These are phyloP conservation scores for Xylaria sp. DNA, from an alignment of 2,329 filamentous ascomycete genomes.

Conservation along the genomic window DNA sequence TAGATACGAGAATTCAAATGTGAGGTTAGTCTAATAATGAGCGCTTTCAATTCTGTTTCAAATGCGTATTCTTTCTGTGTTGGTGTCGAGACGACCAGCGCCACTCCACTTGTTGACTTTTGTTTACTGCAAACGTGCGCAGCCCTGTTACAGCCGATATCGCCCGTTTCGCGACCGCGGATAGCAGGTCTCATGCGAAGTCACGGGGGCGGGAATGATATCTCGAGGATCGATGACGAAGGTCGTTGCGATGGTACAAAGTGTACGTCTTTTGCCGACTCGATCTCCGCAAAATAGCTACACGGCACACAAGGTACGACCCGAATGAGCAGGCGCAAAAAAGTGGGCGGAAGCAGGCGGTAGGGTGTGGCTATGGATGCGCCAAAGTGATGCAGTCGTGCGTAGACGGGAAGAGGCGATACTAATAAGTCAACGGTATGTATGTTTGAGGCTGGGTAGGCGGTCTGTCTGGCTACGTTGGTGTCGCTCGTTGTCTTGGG, in stretches of 20 bases:
- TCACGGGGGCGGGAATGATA: conserved; percentile 1
- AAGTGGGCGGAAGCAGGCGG: conserved; percentile 3
- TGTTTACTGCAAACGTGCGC: conserved; percentile 16
- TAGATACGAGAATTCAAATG: conserved; percentile 5
- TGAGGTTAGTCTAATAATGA: conserved; percentile 1
- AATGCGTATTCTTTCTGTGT: conserved; percentile 1
- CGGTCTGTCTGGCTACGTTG: conserved; percentile 11
- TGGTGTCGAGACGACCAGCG: conserved; percentile 20
- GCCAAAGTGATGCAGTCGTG: conserved; percentile 11
- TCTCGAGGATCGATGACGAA: conserved; percentile 3
- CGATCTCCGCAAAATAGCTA: conserved; percentile 9
- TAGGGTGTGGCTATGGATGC: conserved; percentile 26
- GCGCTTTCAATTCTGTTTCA: conserved; percentile 6
- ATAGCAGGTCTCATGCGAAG: conserved; percentile 5
- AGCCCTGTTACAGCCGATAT: conserved; percentile 14
- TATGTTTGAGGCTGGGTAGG: conserved; percentile 20
- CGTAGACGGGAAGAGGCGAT: neutral
- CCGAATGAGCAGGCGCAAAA: conserved; percentile 9
- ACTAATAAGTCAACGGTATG: conserved; percentile 6
- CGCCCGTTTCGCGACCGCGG: conserved; percentile 8
- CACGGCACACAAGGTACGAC: conserved; percentile 28
- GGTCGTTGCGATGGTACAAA: conserved; percentile 18
- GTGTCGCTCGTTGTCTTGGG: conserved; percentile 23
- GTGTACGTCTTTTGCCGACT: conserved; percentile 14
- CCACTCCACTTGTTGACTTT: conserved; percentile 13